Conservation (phyloP, 2,329 filamentous ascomycete species). For the Colletotrichum theobromicola region DNA sequence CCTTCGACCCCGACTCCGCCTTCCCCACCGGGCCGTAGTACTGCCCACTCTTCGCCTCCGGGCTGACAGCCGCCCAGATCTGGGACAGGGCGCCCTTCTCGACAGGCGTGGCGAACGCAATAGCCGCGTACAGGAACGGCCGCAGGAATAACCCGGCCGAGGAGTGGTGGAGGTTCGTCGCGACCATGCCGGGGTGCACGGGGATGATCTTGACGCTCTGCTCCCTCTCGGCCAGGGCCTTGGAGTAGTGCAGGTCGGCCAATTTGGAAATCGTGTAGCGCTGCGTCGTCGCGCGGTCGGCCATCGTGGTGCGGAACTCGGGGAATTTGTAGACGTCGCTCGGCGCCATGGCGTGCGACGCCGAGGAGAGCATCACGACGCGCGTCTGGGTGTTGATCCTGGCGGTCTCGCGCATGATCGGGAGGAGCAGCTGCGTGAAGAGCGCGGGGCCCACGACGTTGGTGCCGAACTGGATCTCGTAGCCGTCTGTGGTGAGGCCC, state of each 20-base stretch:
- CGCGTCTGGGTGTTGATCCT: slow-evolving; percentile 27
- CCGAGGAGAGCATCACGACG: slow-evolving; percentile 32
- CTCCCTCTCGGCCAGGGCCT: slow-evolving; percentile 29
- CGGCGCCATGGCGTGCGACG: slow-evolving; percentile 21
- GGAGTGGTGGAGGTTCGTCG: slow-evolving; percentile 28
- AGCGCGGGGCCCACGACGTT: slow-evolving; percentile 55
- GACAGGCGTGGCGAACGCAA: not conserved
- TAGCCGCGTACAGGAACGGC: not conserved
- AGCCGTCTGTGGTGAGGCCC: slow-evolving; percentile 45
- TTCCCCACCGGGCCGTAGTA: slow-evolving; percentile 40
- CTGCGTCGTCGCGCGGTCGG: slow-evolving; percentile 21
- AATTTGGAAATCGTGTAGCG: slow-evolving; percentile 37
- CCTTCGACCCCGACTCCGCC: slow-evolving; percentile 1
- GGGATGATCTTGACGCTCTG: slow-evolving; percentile 28
- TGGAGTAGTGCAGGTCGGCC: slow-evolving; percentile 32
- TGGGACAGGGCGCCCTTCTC: slow-evolving; percentile 43
- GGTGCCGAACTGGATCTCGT: slow-evolving; percentile 52
- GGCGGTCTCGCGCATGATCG: slow-evolving; percentile 30
- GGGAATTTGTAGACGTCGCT: slow-evolving; percentile 33
- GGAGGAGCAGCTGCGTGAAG: slow-evolving; percentile 41
- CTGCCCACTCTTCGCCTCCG: slow-evolving; percentile 33
- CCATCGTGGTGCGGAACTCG: slow-evolving; percentile 27
- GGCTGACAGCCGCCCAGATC: slow-evolving; percentile 46
- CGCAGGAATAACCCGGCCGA: not conserved
- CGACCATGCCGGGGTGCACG: slow-evolving; percentile 32